Evolutionary conservation across 306 rosid species (phyloP).

Genomic region (Pueraria montana): DNA sequence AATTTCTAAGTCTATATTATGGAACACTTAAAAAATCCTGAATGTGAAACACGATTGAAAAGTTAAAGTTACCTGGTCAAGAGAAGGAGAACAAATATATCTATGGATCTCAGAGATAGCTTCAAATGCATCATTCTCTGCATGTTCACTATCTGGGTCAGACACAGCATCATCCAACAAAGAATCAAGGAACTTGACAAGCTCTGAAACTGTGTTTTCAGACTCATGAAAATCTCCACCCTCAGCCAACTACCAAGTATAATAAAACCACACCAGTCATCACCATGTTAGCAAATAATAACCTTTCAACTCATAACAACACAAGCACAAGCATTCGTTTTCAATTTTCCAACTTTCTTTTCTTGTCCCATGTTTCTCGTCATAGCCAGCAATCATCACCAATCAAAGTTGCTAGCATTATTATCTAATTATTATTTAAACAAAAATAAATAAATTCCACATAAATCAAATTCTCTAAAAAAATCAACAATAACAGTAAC

Average conservation of each 20-base stretch:
- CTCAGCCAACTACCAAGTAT: constrained; percentile 56
- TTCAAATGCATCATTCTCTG: constrained; percentile 55
- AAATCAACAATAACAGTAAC: neutral
- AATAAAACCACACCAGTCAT: constrained; percentile 29
- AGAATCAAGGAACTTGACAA: constrained; percentile 66
- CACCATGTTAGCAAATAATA: neutral
- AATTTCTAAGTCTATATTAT: neutral
- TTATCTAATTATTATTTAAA: neutral
- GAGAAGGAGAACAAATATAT: constrained; percentile 65
- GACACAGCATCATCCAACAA: constrained; percentile 60
- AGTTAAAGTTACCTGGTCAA: constrained; percentile 62
- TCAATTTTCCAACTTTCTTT: neutral
- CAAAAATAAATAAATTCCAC: neutral
- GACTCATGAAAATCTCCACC: constrained; percentile 56
- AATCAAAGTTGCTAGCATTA: neutral
- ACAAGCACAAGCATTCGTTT: neutral
- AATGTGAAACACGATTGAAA: constrained; percentile 18
- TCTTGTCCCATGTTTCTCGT: neutral
- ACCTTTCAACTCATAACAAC: constrained; percentile 27
- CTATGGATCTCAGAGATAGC: constrained; percentile 64
- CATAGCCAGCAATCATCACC: neutral
- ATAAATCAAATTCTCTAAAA: constrained; percentile 21
- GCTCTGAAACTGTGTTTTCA: constrained; percentile 57
- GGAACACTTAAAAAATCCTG: neutral
- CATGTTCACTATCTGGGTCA: constrained; percentile 58